Evolutionary conservation across 2,329 filamentous ascomycete species (phyloP), one percentile per base, ranked within the genome.

Genomic region (Ascochyta lentis): DNA sequence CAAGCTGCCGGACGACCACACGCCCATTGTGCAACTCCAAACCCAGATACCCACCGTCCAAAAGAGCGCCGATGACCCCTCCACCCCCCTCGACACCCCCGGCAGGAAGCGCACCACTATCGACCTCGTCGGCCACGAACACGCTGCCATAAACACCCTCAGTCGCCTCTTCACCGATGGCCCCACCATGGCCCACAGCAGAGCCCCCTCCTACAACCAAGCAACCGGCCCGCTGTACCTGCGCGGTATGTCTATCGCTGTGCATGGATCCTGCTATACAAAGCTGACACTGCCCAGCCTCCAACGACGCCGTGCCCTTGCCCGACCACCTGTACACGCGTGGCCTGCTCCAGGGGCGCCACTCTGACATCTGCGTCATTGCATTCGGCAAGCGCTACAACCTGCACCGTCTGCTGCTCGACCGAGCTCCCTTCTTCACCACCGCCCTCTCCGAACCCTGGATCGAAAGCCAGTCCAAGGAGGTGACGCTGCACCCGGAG

Each of bases 381-480:
- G 83, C 82, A 1, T 85, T 85, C 63, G 79, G 79, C 9, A 78
- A 79, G 39, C 72, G 73, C 43, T 85, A 85, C 67, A 77, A 76
- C 54, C 75, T 85, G 6, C 83, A 85, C 63, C 80, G 83, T 16
- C 71, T 85, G 8, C 77, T 85, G 19, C 79, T 85, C 19, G 83
- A 84, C 64, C 79, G 80, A 47, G 81, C 83, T 4, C 81, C 82
- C 0, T 85, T 84, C 76, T 85, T 85, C 67, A 77, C 79, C 2
- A 80, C 79, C 13, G 82, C 82, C 13, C 73, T 85, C 23, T 83
- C 80, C 0, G 81, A 80, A 33, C 81, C 82, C n/a, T 85, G 83
- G 83, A 72, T 81, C 9, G 83, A 85, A 63, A 82, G 81, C 56
- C 77, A 75, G 33, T 75, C 80, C 4, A 82, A 78, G 57, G 81